Evolutionary conservation across 2,329 filamentous ascomycete species (phyloP).

Genomic region (Zarea fungicola): DNA sequence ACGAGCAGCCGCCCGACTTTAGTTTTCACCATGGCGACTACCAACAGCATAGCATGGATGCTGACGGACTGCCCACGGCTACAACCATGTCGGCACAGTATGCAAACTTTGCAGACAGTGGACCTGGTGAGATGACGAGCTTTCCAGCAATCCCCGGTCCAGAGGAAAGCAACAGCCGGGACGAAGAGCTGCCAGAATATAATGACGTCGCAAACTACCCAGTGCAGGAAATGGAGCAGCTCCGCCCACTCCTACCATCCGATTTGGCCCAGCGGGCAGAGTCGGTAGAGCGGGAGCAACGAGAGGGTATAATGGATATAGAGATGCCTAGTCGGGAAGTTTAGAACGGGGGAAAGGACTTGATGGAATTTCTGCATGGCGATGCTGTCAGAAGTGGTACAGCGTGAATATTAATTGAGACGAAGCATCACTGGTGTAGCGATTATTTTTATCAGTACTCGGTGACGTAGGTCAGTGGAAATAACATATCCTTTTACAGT

Average conservation of each 20-base stretch:
- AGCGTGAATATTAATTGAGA: too few relatives aligned
- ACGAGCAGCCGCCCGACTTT: slow-evolving; percentile 6
- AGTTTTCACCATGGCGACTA: slow-evolving; percentile 3
- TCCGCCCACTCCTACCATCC: not conserved
- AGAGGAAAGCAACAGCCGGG: too few relatives aligned
- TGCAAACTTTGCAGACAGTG: not conserved
- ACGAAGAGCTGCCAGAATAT: not conserved
- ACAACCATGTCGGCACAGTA: not conserved
- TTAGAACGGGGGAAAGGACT: too few relatives aligned
- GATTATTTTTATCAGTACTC: too few relatives aligned
- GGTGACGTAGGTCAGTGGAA: too few relatives aligned
- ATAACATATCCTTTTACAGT: too few relatives aligned
- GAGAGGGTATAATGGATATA: not conserved
- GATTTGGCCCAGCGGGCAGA: not conserved
- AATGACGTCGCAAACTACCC: not conserved
- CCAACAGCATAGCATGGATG: not conserved
- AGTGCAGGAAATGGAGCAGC: slow-evolving; percentile 6
- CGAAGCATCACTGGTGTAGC: too few relatives aligned
- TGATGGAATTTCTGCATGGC: too few relatives aligned
- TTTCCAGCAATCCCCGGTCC: too few relatives aligned
- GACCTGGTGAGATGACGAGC: too few relatives aligned
- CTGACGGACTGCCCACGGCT: not conserved
- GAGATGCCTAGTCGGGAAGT: not conserved
- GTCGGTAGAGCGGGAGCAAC: not conserved
- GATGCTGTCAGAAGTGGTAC: too few relatives aligned